These are phyloP conservation scores for Sporothrix humicola DNA, from an alignment of 2,329 filamentous ascomycete genomes.

Conservation along the genomic window DNA sequence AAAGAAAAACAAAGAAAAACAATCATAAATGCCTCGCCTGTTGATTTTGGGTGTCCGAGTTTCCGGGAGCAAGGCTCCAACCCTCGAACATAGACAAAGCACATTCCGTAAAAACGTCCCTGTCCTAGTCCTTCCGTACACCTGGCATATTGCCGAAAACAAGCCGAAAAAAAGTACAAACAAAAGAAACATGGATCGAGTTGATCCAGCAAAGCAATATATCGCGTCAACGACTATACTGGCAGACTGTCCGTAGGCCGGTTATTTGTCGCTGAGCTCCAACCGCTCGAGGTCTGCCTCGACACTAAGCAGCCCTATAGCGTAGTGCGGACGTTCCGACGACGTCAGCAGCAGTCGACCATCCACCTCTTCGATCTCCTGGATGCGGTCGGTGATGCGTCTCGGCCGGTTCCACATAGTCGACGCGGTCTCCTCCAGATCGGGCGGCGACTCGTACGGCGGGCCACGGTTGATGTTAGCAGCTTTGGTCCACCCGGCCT, in stretches of 20 bases:
- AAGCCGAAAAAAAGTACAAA: background rate
- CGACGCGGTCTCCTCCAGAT: conserved; percentile 47
- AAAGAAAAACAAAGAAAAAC: too few species aligned
- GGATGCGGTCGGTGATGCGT: conserved; percentile 58
- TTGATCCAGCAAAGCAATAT: background rate
- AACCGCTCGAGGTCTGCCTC: conserved; percentile 74
- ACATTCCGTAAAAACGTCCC: too few species aligned
- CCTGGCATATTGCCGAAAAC: background rate
- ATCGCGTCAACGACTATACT: too few species aligned
- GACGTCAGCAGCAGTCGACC: conserved; percentile 63
- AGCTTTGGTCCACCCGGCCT: conserved; percentile 80
- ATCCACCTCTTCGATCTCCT: conserved; percentile 52
- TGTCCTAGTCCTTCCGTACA: too few species aligned
- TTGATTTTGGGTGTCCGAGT: too few species aligned
- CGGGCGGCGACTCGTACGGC: conserved; percentile 64
- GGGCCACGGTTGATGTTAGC: conserved; percentile 76
- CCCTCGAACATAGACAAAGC: too few species aligned
- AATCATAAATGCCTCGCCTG: too few species aligned
- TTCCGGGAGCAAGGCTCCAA: too few species aligned
- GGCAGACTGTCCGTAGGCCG: background rate
- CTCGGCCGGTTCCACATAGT: conserved; percentile 58
- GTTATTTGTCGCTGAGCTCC: conserved; percentile 50
- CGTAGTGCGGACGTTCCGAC: conserved; percentile 71
- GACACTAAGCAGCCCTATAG: conserved; percentile 77
- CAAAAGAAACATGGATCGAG: background rate